Evolutionary conservation across 176 grass and related monocot genomes (phyloP).

Genomic region (Leersia perrieri): DNA sequence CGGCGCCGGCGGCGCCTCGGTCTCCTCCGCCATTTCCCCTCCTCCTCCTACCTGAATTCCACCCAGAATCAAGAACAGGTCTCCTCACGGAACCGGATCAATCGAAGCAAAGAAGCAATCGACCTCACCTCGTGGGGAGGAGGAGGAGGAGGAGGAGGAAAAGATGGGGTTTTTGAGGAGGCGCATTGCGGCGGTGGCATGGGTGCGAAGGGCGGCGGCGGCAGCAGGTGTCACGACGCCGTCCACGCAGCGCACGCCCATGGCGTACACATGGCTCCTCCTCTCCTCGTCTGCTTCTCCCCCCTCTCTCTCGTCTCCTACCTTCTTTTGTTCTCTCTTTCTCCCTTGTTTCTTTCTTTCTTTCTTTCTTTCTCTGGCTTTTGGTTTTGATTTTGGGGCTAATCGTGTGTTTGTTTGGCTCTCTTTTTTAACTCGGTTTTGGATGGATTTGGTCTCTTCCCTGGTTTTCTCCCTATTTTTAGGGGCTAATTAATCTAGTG

Average conservation of each 20-base stretch:
- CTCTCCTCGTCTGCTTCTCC: background rate
- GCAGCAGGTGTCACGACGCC: conserved; percentile 40
- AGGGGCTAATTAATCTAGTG: background rate
- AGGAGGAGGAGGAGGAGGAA: background rate
- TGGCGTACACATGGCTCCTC: conserved; percentile 52
- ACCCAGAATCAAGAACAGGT: conserved; percentile 10
- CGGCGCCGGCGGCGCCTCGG: too few relatives aligned
- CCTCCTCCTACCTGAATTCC: conserved; percentile 19
- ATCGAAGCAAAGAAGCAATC: background rate
- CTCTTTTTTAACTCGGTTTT: background rate
- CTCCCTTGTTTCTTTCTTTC: background rate
- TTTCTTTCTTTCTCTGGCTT: background rate
- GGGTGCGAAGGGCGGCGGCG: conserved; percentile 18
- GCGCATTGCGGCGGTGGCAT: conserved; percentile 38
- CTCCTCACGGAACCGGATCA: background rate
- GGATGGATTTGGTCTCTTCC: background rate
- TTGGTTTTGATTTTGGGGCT: too few relatives aligned
- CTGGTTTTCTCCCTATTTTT: conserved; percentile 14
- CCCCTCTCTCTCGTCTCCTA: background rate
- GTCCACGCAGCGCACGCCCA: conserved; percentile 50
- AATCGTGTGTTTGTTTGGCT: too few relatives aligned
- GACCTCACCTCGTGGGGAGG: conserved; percentile 20
- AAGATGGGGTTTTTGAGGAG: conserved; percentile 24
- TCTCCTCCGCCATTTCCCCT: conserved; percentile 33
- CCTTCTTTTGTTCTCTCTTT: background rate